A percentile compares a stretch with the other conserved stretches of the same genome.
These are phyloP conservation scores for Stromatinia cepivora DNA, from an alignment of 2,329 filamentous ascomycete species.

Conservation along the genomic window DNA sequence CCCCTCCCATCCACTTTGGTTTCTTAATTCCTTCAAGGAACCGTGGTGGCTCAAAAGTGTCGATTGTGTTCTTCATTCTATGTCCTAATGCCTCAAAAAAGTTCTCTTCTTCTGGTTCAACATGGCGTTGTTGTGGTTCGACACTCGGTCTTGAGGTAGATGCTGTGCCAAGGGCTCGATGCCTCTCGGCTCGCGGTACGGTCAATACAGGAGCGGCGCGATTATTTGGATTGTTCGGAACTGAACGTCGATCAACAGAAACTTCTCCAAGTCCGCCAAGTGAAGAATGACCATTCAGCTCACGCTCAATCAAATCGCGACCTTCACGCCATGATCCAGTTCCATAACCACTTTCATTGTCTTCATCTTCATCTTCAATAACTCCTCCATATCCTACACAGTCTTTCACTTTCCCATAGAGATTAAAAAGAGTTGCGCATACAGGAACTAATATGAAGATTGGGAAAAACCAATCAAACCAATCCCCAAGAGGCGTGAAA, in stretches of 20 bases:
- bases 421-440: conserved; percentile 79
- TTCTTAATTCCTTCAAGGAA: conserved; percentile 77
- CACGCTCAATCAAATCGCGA: conserved; percentile 83
- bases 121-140: conserved; percentile 38
- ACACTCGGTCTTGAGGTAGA: conserved; percentile 34
- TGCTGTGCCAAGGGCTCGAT: conserved; percentile 39
- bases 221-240: conserved; percentile 38
- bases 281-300: conserved; percentile 66
- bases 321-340: conserved; percentile 90
- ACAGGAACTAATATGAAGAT: conserved; percentile 85
- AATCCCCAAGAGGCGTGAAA: conserved; percentile 76
- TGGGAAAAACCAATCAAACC: conserved; percentile 88
- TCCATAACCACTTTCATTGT: conserved; percentile 65
- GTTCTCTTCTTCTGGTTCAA: conserved; percentile 69
- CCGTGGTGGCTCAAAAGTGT: conserved; percentile 75
- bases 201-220: conserved; percentile 33
- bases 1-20: conserved; percentile 77
- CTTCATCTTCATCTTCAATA: conserved; percentile 72
- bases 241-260: conserved; percentile 28
- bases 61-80: conserved; percentile 87
- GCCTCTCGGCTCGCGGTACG: conserved; percentile 38
- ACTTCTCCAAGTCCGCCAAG: conserved; percentile 46
- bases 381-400: conserved; percentile 74
- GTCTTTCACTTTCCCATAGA: conserved; percentile 80
- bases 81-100: conserved; percentile 84